Evolutionary conservation across 2,329 filamentous ascomycete genomes (phyloP), one percentile per base, ranked within the genome.

Genomic region (Fusarium albidum): DNA sequence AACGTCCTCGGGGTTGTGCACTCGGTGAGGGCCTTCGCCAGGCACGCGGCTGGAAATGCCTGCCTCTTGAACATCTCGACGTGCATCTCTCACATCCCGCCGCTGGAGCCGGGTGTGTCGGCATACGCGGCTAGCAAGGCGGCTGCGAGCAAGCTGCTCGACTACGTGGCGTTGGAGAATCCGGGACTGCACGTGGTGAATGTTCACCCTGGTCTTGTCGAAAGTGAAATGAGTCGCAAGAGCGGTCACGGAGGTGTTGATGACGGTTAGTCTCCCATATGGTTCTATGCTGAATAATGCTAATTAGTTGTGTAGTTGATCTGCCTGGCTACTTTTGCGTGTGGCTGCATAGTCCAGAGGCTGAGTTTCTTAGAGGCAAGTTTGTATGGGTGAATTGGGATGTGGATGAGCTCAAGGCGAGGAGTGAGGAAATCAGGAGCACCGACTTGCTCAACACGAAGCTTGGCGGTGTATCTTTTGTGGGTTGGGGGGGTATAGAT

Each of bases 151-250:
- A 73, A 74, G 27, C 54, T 79, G 40, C 67, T 73, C 21, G 69
- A 75, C 14, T 71, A 68, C 26, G 51, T 77, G 3, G 64, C 63
- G 2, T 63, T 61, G 9, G 73, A 74, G 53, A 71, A 78, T 25
- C 74, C 75, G 0, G 57, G 68, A 0, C 27, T 78, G 1, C 64
- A 69, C 12, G 64, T 78, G n/a, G 69, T 73, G 12, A 68, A 66
- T 38, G 61, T 77, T 4, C 77, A 79, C 8, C 77, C 77, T 2
- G 77, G 77, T 1, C 65, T 75, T 2, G 63, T 79, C 5, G 68
- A 64, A 5, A 77, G 73, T 0, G 75, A 71, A 4, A 72, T 76
- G 38, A 38, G 35, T 38, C 35, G 35, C 35, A 38, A 38, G 35
- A 38, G 25, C 38, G 38, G 38, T 17, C 18, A 41, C n/a, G 38